Base-by-base conservation (phyloP, 83 land plant genomes). In the Picea engelmannii region DNA sequence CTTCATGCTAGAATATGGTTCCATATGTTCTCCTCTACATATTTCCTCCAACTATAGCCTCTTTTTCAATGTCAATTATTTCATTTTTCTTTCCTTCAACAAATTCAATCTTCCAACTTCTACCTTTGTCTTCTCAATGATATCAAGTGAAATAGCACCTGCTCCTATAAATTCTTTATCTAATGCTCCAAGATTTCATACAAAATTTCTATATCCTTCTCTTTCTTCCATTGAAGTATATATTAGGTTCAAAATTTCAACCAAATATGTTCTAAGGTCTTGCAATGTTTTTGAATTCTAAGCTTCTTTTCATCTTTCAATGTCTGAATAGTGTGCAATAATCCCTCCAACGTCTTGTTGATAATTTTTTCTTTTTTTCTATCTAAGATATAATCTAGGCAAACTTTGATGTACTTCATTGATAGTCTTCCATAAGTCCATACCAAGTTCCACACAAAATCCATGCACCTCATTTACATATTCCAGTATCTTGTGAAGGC, bases 21-120 rank as follows among this genome's bases (percentile, higher is more conserved):
- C 93, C 75, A 94, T 86, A 66, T 96, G 98, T 31, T 86, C 86
- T 59, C 79, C 67, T 59, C 85, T 84, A 79, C 95, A 94, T 17
- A 91, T 80, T 74, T 94, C 95, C 81, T 96, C 97, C 66, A 96
- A 66, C 42, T 94, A 95, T 78, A 82, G 75, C 83, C 93, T 86
- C 80, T 80, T 94, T 78, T 90, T 96, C 82, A 91, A 52, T 1
- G 90, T 92, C 15, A 94, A 86, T 71, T 94, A 89, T 73, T 94
- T 94, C 93, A 92, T 87, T 80, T 86, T 87, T 78, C 89, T 92
- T 55, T 89, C 88, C 87, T 94, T 94, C 66, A 92, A 35, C 81
- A 87, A 82, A 0, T 81, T 84, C 35, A 94, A 89, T 81, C 90
- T 88, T 60, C 89, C 89, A 44, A 94, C 96, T 79, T 94, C 96